phyloP scores from a whole-genome alignment of 2,329 filamentous ascomycete genomes.

The Podosphaera leucotricha region DNA sequence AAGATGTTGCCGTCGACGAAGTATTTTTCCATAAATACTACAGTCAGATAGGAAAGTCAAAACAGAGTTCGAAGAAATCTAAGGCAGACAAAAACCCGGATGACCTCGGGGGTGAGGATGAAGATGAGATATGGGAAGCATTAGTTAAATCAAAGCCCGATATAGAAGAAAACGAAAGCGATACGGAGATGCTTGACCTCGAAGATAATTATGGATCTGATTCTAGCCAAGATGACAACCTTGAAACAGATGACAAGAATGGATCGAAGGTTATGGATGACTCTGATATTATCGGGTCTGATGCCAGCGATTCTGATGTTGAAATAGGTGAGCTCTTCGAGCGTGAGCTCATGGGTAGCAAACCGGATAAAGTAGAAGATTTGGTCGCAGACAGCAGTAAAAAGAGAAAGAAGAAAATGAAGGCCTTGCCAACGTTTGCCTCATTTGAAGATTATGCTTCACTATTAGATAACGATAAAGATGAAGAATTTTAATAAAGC shows the following conservation, averaged over 20 bases:
- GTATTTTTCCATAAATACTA: slow-evolving; percentile 99
- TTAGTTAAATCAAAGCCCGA: slow-evolving; percentile 63
- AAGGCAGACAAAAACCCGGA: slow-evolving; percentile 22
- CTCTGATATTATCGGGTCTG: slow-evolving; percentile 17
- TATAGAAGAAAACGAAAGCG: slow-evolving; percentile 38
- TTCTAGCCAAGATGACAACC: slow-evolving; percentile 17
- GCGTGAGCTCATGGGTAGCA: background rate
- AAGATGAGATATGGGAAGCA: slow-evolving; percentile 80
- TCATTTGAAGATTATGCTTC: slow-evolving; percentile 84
- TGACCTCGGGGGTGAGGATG: slow-evolving; percentile 32
- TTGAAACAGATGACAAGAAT: slow-evolving; percentile 16
- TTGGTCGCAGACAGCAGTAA: slow-evolving; percentile 16
- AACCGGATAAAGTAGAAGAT: background rate
- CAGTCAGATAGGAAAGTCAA: slow-evolving; percentile 42
- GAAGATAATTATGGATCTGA: slow-evolving; percentile 22
- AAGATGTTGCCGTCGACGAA: slow-evolving; percentile 73
- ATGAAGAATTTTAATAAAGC: slow-evolving; percentile 15
- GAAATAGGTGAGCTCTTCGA: slow-evolving; percentile 16
- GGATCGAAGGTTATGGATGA: background rate
- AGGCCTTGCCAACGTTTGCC: slow-evolving; percentile 76
- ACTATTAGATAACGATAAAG: slow-evolving; percentile 45
- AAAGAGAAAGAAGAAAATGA: slow-evolving; percentile 62
- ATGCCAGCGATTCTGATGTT: slow-evolving; percentile 23
- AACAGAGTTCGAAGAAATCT: slow-evolving; percentile 29
- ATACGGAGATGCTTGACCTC: slow-evolving; percentile 26